Evolutionary conservation across 1,139 yeast genomes (phyloP), one percentile per base, ranked within the genome.

Genomic region (Kurtzmaniella quercitrusa): DNA sequence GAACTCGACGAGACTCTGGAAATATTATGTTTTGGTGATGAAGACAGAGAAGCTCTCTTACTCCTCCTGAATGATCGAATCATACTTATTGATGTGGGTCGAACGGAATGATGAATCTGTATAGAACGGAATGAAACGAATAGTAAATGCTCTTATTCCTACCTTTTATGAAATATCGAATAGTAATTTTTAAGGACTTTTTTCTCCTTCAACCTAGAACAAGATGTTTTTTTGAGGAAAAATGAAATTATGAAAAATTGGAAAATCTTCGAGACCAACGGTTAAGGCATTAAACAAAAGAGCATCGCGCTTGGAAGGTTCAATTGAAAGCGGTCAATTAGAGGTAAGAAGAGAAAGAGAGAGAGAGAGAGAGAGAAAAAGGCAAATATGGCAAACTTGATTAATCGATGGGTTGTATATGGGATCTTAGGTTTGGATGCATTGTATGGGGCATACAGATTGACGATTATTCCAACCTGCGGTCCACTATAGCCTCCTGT

Each of bases 21-120:
- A 33, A 70, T 67, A 38, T 60, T 53, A 43, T 63, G 68, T 47
- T 69, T 69, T 36, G 70, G 66, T 15, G 57, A 26, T 8, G 40
- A 59, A 33, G 71, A 61, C 40, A 66, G 57, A 45, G 61, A 60
- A 23, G 74, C 66, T 65, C 75, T 61, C 51, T 71, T 71, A 47
- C 65, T 61, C 50, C 65, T 69, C 54, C 76, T 68, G 55, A 71
- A 70, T 36, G 74, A 63, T 50, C 66, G 69, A 47, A 71, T 70
- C 76, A 70, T 71, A 30, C 34, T 16, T 22, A 11, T 22, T 14
- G 37, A 33, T 22, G 16, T 42, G 16, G 40, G 26, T 35, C 8
- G 3, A 20, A n/a, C 5, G 39, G 5, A 17, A 3, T 12, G 34
- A 23, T 38, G 34, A 14, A 14, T 18, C 9, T 3, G 34, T 30